These are phyloP conservation scores for Yarrowia sp. DNA, from an alignment of 805 yeast species.

Conservation along the genomic window DNA sequence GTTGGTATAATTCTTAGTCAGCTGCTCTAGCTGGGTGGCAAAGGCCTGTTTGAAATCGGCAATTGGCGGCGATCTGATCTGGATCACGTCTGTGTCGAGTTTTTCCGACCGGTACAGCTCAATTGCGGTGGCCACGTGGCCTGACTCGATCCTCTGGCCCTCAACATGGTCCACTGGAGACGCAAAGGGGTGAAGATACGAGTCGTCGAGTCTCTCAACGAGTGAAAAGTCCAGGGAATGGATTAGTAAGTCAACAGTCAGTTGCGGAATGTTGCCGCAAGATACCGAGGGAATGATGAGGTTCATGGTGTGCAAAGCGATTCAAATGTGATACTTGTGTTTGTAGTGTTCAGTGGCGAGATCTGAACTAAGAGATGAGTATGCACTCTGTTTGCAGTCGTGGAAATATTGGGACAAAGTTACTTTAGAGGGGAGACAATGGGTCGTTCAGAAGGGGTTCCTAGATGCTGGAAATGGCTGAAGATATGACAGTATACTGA, in stretches of 20 bases:
- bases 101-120: conserved; percentile 61
- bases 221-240: conserved; percentile 63
- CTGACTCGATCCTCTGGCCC: conserved; percentile 27
- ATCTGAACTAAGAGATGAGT: too few species aligned
- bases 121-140: conserved; percentile 63
- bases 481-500: too few species aligned
- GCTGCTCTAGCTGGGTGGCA: conserved; percentile 46
- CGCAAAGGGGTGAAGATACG: conserved; percentile 77
- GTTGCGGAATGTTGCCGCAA: conserved; percentile 89
- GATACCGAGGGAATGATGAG: conserved; percentile 78
- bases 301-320: conserved; percentile 39
- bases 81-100: conserved; percentile 63
- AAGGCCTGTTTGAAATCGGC: conserved; percentile 64
- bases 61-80: conserved; percentile 84
- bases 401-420: background rate
- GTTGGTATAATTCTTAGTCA: conserved; percentile 8
- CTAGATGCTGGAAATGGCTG: too few species aligned
- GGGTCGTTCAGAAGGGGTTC: too few species aligned
- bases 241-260: conserved; percentile 74
- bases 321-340: background rate
- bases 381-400: conserved; percentile 18
- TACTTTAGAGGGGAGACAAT: background rate
- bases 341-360: too few species aligned
- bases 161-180: conserved; percentile 68
- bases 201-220: conserved; percentile 64